Percentiles rank a stretch among this genome's conserved stretches.
Evolutionary conservation across 2,329 filamentous ascomycete species (phyloP).

Genomic region (Neurospora sp.): DNA sequence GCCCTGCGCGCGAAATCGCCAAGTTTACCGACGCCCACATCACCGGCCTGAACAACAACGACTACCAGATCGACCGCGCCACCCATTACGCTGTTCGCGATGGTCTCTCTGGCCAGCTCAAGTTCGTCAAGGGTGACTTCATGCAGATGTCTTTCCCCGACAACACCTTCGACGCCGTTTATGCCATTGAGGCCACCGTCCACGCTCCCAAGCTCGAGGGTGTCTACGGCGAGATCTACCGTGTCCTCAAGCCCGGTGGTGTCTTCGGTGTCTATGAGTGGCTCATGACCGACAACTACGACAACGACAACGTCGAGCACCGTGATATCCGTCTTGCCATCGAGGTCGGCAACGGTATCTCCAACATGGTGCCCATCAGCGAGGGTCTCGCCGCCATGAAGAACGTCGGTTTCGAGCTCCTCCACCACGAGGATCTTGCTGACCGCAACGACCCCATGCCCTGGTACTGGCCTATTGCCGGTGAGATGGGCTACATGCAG

Average conservation of each 20-base stretch:
- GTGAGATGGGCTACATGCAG: slow-evolving; percentile 75
- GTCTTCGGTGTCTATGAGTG: slow-evolving; percentile 97
- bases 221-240: slow-evolving; percentile 90
- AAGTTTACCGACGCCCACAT: slow-evolving; percentile 89
- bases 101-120: slow-evolving; percentile 67
- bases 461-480: slow-evolving; percentile 91
- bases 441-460: slow-evolving; percentile 64
- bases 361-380: slow-evolving; percentile 86
- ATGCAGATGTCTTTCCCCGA: slow-evolving; percentile 98
- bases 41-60: slow-evolving; percentile 94
- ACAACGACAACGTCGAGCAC: slow-evolving; percentile 79
- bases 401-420: slow-evolving; percentile 74
- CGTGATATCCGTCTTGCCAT: slow-evolving; percentile 88
- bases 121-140: slow-evolving; percentile 92
- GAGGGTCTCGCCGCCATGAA: slow-evolving; percentile 78
- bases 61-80: slow-evolving; percentile 97
- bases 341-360: slow-evolving; percentile 91
- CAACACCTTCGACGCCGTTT: slow-evolving; percentile 87
- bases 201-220: slow-evolving; percentile 86
- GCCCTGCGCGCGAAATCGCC: slow-evolving; percentile 89
- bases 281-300: slow-evolving; percentile 95
- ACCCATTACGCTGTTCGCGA: slow-evolving; percentile 75
- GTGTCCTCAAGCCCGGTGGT: slow-evolving; percentile 90
- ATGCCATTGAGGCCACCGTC: slow-evolving; percentile 94
- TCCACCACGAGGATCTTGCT: slow-evolving; percentile 80